Evolutionary conservation across 2,329 filamentous ascomycete species (phyloP), one percentile per base, ranked within the genome.

Genomic region (Verticillium isaacii): DNA sequence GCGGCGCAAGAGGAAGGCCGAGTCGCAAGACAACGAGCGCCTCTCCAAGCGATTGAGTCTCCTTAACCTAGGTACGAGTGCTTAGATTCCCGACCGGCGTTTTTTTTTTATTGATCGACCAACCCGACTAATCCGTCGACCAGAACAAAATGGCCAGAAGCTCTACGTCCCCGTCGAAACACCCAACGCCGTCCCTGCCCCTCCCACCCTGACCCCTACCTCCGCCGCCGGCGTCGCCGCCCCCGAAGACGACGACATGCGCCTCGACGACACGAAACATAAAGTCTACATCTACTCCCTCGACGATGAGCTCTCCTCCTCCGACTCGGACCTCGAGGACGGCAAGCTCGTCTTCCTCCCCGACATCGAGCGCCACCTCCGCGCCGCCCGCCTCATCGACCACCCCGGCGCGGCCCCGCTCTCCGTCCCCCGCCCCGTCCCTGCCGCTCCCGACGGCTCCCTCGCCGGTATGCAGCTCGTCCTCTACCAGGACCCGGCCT

Each of bases 261-360:
- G 90, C 62, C 73, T 98, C 64, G 93, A 98, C 76, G 89, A 97
- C 75, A 89, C 91, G 36, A 90, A 91, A 69, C 83, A 96, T 78
- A 91, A 90, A 71, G 87, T 97, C 63, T 97, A 95, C 81, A 93
- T 99, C 68, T 89, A 93, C 79, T 88, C 96, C 75, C 82, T 99
- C 11, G 93, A 96, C 72, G 90, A 90, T 68, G 94, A 98, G 76
- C 84, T 98, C 36, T 89, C 89, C 15, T 79, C 78, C 8, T 73
- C 74, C 32, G 86, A 90, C 63, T 78, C 81, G 57, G 80, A 85
- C 52, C 82, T 87, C 61, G 81, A 83, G 64, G 80, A 85, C 25
- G 83, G 84, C 67, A 83, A 80, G 66, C 83, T 96, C 56, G 82
- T 93, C 71, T 93, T 97, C 78, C 83, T 96, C 0, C 88, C 92